Evolutionary conservation across 225 moss, liverwort and hornwort genomes (phyloP).

Genomic region (Neckera pumila): DNA sequence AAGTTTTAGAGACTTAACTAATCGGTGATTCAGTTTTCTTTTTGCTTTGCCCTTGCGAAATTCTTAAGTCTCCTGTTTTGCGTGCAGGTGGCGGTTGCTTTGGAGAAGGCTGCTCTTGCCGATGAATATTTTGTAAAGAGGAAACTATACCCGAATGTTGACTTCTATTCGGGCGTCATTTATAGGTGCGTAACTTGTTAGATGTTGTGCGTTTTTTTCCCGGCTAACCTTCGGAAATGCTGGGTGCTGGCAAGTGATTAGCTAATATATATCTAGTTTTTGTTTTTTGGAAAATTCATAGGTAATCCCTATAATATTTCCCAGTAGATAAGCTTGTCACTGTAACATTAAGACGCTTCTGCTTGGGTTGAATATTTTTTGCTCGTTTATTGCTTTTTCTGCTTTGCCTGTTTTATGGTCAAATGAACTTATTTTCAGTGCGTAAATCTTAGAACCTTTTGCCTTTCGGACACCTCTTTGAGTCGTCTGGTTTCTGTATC

Average conservation of each 20-base stretch:
- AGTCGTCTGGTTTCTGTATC: background rate
- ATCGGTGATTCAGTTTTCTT: background rate
- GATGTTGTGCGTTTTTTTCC: background rate
- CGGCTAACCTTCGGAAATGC: background rate
- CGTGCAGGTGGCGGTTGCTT: slow-evolving; percentile 79
- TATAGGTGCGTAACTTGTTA: slow-evolving; percentile 45
- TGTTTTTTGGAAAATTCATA: background rate
- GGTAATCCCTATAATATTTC: background rate
- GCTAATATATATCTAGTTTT: background rate
- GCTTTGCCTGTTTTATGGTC: background rate
- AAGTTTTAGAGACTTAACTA: background rate
- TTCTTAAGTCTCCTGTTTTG: background rate
- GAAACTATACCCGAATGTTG: slow-evolving; percentile 93
- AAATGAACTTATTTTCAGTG: background rate
- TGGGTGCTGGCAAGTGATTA: background rate
- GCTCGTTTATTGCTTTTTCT: background rate
- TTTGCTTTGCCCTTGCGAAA: background rate
- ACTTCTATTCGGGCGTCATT: slow-evolving; percentile 89
- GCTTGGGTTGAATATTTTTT: background rate
- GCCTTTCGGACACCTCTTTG: background rate
- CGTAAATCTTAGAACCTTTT: background rate
- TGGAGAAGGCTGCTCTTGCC: slow-evolving; percentile 80
- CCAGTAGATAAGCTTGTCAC: background rate
- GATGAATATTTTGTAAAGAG: slow-evolving; percentile 83
- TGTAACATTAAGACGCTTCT: background rate